These are phyloP conservation scores for Blastocystis hominis DNA, from an alignment of 352 stramenopile species.

Conservation along the genomic window DNA sequence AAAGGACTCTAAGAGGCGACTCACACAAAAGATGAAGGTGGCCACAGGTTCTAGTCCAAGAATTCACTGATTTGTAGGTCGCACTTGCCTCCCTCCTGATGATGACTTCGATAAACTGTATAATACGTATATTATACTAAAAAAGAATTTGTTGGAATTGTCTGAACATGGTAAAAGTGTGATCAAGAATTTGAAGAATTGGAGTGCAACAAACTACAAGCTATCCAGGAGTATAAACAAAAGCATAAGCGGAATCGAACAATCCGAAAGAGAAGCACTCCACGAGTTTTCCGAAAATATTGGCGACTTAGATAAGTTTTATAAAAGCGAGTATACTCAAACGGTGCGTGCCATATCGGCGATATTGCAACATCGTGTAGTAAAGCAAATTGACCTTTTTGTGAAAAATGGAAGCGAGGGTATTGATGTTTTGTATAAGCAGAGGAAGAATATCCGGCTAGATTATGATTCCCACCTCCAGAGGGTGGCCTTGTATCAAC, in stretches of 20 bases:
- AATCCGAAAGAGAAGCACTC: not conserved
- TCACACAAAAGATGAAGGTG: conserved; percentile 11
- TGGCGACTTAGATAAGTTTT: not conserved
- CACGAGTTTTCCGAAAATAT: not conserved
- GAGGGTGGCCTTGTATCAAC: not conserved
- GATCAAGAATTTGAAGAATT: conserved; percentile 6
- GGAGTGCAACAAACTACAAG: not conserved
- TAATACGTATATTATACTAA: not conserved
- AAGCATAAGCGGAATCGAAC: not conserved
- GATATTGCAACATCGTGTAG: not conserved
- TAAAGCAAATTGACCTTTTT: not conserved
- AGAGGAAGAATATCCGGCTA: conserved; percentile 6
- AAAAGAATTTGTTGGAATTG: not conserved
- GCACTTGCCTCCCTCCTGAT: not conserved
- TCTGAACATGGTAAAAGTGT: not conserved
- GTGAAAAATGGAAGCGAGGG: not conserved
- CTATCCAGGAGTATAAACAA: not conserved
- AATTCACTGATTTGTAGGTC: not conserved
- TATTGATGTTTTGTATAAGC: conserved; percentile 9
- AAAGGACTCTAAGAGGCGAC: conserved; percentile 22
- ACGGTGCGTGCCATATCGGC: not conserved
- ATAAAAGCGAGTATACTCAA: not conserved
- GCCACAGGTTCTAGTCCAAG: not conserved
- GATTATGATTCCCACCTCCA: conserved; percentile 47
- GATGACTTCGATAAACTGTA: not conserved